Evolutionary conservation across 495 filamentous ascomycete genomes (phyloP).

Genomic region (Penicillium nucicola): DNA sequence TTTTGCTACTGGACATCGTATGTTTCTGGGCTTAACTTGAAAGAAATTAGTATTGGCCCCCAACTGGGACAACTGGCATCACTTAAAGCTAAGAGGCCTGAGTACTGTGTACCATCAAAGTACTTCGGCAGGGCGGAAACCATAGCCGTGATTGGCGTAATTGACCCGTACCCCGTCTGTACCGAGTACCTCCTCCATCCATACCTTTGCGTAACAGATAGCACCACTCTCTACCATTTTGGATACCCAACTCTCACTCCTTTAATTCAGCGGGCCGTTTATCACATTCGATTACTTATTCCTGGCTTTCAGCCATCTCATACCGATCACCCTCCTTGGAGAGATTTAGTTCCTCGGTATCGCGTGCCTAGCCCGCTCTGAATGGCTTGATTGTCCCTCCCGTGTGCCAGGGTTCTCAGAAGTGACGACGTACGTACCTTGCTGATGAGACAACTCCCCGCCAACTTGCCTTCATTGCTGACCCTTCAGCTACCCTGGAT

Average conservation of each 20-base stretch:
- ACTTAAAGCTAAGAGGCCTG: neutral
- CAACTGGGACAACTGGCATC: neutral
- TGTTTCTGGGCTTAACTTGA: neutral
- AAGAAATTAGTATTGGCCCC: neutral
- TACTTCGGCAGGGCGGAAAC: constrained; percentile 1
- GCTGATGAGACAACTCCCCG: neutral
- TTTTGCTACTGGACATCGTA: neutral
- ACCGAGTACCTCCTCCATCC: constrained; percentile 16
- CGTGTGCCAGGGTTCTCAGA: constrained; percentile 20
- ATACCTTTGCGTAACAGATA: constrained; percentile 19
- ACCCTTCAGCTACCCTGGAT: constrained; percentile 6
- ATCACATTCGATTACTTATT: neutral
- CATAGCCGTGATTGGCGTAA: neutral
- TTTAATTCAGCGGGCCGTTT: constrained; percentile 2
- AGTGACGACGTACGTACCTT: constrained; percentile 1
- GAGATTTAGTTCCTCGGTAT: constrained; percentile 23
- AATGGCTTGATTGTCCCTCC: constrained; percentile 28
- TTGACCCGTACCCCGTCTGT: constrained; percentile 6
- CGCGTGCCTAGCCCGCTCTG: constrained; percentile 30
- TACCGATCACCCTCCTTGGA: neutral
- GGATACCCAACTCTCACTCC: constrained; percentile 29
- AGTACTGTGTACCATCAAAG: neutral
- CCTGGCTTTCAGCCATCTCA: neutral
- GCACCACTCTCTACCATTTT: constrained; percentile 24
- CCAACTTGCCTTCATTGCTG: neutral